Conservation (phyloP, 331 rosid species). For the Prunus yedoensis region DNA sequence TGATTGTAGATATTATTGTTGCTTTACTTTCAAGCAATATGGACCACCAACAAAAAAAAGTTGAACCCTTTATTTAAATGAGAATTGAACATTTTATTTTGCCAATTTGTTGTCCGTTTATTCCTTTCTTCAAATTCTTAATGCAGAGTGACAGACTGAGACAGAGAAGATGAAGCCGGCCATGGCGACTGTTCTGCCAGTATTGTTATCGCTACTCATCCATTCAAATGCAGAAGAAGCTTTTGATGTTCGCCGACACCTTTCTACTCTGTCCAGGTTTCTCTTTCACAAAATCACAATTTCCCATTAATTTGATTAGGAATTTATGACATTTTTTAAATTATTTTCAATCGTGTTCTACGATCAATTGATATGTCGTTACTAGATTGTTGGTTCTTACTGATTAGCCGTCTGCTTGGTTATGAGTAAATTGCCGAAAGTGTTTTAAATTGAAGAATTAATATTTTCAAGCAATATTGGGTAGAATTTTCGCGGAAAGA, state of each 20-base stretch:
- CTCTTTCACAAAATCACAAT: background rate
- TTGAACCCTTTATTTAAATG: no score
- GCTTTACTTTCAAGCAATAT: background rate
- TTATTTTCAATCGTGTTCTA: background rate
- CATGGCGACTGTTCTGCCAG: conserved; percentile 17
- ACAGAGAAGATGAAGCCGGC: conserved; percentile 26
- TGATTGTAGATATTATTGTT: background rate
- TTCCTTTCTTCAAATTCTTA: background rate
- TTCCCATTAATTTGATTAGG: background rate
- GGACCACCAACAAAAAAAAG: no score
- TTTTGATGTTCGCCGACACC: conserved; percentile 66
- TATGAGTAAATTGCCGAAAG: background rate
- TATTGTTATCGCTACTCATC: conserved; percentile 15
- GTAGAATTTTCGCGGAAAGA: background rate
- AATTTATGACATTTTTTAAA: background rate
- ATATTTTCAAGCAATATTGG: background rate
- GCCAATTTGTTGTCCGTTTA: background rate
- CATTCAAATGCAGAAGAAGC: conserved; percentile 39
- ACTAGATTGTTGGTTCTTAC: background rate
- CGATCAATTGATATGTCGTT: background rate
- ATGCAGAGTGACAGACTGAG: background rate
- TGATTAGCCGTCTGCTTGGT: no score
- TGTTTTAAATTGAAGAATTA: background rate
- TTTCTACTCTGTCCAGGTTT: conserved; percentile 77
- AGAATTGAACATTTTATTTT: background rate